Conservation (phyloP, 208 protist genomes). For the Leishmania braziliensis region DNA sequence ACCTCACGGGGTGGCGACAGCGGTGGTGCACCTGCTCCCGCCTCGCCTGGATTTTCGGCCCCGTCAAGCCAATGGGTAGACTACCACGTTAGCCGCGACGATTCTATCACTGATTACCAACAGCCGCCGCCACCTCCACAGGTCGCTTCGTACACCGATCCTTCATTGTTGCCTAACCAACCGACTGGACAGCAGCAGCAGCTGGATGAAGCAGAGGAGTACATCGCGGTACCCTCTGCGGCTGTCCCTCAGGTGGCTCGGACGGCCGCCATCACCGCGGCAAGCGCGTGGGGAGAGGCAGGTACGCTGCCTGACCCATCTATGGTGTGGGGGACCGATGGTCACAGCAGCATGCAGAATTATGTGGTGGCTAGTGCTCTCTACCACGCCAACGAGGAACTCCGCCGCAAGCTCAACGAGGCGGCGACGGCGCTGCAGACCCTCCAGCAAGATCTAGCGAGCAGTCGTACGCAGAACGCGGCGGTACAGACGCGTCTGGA, state of each 20-base stretch:
- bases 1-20: neutral
- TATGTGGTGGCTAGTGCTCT: constrained; percentile 83
- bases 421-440: constrained; percentile 60
- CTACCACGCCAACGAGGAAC: constrained; percentile 87
- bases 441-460: constrained; percentile 75
- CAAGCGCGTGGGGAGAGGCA: constrained; percentile 40
- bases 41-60: neutral
- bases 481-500: constrained; percentile 57
- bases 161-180: neutral
- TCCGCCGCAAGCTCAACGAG: constrained; percentile 81
- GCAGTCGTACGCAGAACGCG: constrained; percentile 38
- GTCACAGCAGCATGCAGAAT: constrained; percentile 62
- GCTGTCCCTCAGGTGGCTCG: constrained; percentile 39
- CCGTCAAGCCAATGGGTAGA: constrained; percentile 4
- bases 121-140: neutral
- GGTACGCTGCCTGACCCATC: constrained; percentile 68
- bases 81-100: constrained; percentile 3
- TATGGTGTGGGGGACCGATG: constrained; percentile 89
- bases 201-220: constrained; percentile 16
- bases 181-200: neutral
- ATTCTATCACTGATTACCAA: neutral
- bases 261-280: constrained; percentile 34
- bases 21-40: neutral
- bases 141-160: neutral
- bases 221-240: constrained; percentile 54